Evolutionary conservation across 1,284 basidiomycete genomes (phyloP), one percentile per base, ranked within the genome.

Genomic region (Pascua guehoae): DNA sequence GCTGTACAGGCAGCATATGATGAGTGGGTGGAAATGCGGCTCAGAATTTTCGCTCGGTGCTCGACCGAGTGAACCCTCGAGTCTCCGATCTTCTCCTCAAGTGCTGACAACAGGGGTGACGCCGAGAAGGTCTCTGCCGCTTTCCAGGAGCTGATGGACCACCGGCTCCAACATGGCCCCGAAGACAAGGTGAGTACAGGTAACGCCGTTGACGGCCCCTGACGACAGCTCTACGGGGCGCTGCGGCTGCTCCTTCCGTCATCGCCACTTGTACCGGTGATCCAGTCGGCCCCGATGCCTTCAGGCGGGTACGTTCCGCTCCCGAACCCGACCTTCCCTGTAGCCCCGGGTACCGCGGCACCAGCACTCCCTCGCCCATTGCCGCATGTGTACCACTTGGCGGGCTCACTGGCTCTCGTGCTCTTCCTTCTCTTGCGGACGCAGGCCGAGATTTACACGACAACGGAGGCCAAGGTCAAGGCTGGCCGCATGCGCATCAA

Each of bases 91-190:
- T 3, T 32, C 24, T 32, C 4, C 24, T 32, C 12, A 38, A 47
- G 16, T 52, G 51, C 56, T 63, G 15, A 45, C 49, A 1, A 0
- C 62, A 93, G 91, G 5, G 79, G 84, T 39, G 91, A 98, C 70
- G 83, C 83, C 0, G 79, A 80, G 9, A 94, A 89, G 74, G 89
- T 87, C 63, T 90, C 88, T 0, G 88, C 91, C 67, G 79, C 81
- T 0, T 72, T 95, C 44, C 88, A 93, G 70, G 88, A 86, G 63
- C 78, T 90, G 41, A 76, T 96, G n/a, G 81, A 85, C 2, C 69
- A 86, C 2, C 82, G 84, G 32, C 80, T 85, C 15, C 78, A 83
- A 48, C 80, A 85, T 58, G 88, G 88, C 0, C 82, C 82, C 4
- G 78, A 79, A 38, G 70, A 79, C 51, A 81, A 90, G 74, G 88